phyloP scores from a whole-genome alignment of 2,329 filamentous ascomycete genomes.

The Claviceps pusilla region DNA sequence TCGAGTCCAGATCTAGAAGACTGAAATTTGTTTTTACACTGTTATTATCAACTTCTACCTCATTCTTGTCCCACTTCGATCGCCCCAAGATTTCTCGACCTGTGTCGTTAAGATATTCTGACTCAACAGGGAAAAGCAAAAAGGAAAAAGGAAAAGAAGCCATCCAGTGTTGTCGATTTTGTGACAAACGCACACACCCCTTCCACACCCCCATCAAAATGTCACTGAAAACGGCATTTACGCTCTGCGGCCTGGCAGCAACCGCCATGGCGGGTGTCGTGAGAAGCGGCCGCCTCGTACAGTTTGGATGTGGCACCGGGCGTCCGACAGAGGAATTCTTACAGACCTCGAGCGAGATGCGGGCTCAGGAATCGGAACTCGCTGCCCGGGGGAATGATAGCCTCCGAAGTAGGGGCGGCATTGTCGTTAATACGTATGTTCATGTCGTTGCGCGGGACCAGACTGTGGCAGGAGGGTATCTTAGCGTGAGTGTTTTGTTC shows the following conservation, averaged over 20 bases:
- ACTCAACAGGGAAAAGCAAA: too few relatives aligned
- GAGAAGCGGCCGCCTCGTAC: neutral
- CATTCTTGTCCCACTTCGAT: too few relatives aligned
- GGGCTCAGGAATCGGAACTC: neutral
- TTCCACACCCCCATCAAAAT: neutral
- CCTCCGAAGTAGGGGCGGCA: neutral
- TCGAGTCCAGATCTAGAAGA: too few relatives aligned
- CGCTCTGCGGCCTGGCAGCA: neutral
- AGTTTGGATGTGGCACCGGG: constrained; percentile 1
- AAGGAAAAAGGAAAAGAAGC: too few relatives aligned
- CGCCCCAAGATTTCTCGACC: too few relatives aligned
- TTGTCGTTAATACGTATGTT: neutral
- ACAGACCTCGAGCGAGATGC: neutral
- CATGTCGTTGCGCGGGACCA: neutral
- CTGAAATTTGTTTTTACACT: too few relatives aligned
- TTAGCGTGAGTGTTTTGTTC: neutral
- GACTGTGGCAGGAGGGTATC: neutral
- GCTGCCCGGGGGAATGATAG: neutral
- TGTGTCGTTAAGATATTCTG: too few relatives aligned
- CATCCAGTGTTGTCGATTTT: too few relatives aligned
- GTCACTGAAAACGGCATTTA: neutral
- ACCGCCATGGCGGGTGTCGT: neutral
- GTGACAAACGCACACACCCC: neutral
- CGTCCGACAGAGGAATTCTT: neutral
- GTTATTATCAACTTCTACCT: too few relatives aligned